A percentile compares a stretch with the other conserved stretches of the same genome.
These are phyloP conservation scores for Theobroma cacao DNA, from an alignment of 345 rosid genomes.

Conservation along the genomic window DNA sequence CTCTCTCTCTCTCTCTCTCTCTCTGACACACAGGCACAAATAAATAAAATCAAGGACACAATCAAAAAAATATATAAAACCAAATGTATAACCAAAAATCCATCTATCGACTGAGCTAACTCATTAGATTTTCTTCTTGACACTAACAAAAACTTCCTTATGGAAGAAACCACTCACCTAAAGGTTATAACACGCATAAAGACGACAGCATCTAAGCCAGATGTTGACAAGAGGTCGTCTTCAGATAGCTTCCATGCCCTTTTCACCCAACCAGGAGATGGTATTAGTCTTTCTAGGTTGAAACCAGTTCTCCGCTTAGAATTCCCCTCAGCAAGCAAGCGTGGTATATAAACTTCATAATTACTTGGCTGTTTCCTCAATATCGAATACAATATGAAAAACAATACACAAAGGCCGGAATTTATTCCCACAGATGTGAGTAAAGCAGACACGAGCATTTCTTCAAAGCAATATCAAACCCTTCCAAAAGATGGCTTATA, in stretches of 20 bases:
- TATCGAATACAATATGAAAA: slow-evolving; percentile 70
- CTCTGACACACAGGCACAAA: not conserved
- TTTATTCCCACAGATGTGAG: slow-evolving; percentile 87
- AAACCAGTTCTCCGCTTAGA: slow-evolving; percentile 50
- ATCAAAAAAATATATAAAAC: not conserved
- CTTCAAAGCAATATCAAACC: slow-evolving; percentile 12
- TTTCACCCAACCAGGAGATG: slow-evolving; percentile 83
- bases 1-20: not conserved
- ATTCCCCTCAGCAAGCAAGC: slow-evolving; percentile 63
- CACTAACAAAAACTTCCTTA: not conserved
- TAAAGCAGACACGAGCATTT: slow-evolving; percentile 92
- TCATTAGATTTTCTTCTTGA: slow-evolving; percentile 2
- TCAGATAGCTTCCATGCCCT: slow-evolving; percentile 75
- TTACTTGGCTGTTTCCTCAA: slow-evolving; percentile 73
- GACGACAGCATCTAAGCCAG: slow-evolving; percentile 87
- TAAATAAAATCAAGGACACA: not conserved
- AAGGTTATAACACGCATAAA: slow-evolving; percentile 79
- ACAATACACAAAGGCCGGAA: slow-evolving; percentile 64
- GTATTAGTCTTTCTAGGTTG: slow-evolving; percentile 70
- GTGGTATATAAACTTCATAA: slow-evolving; percentile 74
- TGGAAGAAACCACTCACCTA: slow-evolving; percentile 40
- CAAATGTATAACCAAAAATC: not conserved
- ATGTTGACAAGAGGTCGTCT: slow-evolving; percentile 50
- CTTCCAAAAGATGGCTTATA: slow-evolving; percentile 13
- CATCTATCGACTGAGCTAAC: not conserved